Conservation (phyloP, 139 green algal species). For the Chlamydomonas schloesseri region DNA sequence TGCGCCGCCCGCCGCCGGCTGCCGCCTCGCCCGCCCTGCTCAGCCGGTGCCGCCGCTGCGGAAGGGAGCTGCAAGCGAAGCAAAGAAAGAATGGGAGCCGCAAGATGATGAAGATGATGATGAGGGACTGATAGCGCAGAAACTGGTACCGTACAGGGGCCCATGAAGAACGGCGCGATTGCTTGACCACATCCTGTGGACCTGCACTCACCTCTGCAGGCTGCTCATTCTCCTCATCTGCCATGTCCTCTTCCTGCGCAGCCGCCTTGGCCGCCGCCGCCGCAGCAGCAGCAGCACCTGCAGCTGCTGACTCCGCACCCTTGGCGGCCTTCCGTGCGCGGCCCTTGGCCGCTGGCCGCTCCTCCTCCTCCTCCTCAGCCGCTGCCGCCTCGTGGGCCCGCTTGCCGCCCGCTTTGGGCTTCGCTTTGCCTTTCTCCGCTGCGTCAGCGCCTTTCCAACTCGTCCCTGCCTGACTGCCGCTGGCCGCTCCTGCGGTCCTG, state of each 20-base stretch:
- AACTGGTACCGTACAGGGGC: too few species aligned
- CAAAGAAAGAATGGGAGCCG: too few species aligned
- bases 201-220: background rate
- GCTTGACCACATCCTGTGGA: too few species aligned
- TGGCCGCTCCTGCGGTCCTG: too few species aligned
- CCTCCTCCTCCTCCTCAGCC: background rate
- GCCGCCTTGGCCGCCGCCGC: background rate
- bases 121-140: too few species aligned
- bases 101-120: too few species aligned
- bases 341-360: background rate
- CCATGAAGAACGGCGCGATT: too few species aligned
- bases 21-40: background rate
- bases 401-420: background rate
- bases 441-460: background rate
- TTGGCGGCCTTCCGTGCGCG: constrained; percentile 26
- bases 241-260: background rate
- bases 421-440: too few species aligned
- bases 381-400: background rate
- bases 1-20: constrained; percentile 21
- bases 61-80: too few species aligned
- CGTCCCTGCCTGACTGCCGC: too few species aligned
- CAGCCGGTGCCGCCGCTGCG: too few species aligned
- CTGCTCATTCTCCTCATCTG: background rate
- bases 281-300: background rate
- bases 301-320: background rate